Conservation (phyloP, 257 asterid genomes). For the Anisodus tanguticus region DNA sequence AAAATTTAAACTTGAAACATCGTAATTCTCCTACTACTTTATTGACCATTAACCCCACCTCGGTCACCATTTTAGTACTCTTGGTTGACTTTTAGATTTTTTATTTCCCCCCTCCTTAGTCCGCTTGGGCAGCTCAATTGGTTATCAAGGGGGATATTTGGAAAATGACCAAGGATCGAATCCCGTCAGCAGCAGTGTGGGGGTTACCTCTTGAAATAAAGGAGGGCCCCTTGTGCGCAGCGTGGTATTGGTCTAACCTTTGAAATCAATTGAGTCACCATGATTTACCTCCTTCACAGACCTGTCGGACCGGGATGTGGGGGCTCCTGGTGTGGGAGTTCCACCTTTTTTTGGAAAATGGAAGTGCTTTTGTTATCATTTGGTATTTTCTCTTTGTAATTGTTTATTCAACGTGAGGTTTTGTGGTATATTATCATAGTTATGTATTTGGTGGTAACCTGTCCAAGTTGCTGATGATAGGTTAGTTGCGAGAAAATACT, state of each 20-base stretch:
- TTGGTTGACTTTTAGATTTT: background rate
- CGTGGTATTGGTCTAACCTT: no score
- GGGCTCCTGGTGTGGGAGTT: no score
- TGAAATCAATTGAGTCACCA: no score
- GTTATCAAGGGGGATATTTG: no score
- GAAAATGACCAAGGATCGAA: no score
- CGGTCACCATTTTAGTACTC: background rate
- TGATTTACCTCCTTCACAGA: no score
- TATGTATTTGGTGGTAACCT: background rate
- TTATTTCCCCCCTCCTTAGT: background rate
- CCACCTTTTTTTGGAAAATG: no score
- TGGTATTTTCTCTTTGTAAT: background rate
- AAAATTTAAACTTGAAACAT: background rate
- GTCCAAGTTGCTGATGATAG: background rate
- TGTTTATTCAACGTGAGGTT: slow-evolving; percentile 10
- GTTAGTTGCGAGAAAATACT: slow-evolving; percentile 1
- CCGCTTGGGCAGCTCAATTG: no score
- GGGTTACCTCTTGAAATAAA: no score
- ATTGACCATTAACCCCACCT: background rate
- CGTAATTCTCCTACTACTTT: background rate
- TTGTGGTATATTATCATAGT: background rate
- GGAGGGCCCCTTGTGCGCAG: no score
- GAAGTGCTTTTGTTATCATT: background rate
- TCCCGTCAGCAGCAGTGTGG: no score
- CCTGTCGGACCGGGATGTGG: no score